Base-by-base conservation (phyloP, 148 eudicot species). In the Selenicereus undatus region DNA sequence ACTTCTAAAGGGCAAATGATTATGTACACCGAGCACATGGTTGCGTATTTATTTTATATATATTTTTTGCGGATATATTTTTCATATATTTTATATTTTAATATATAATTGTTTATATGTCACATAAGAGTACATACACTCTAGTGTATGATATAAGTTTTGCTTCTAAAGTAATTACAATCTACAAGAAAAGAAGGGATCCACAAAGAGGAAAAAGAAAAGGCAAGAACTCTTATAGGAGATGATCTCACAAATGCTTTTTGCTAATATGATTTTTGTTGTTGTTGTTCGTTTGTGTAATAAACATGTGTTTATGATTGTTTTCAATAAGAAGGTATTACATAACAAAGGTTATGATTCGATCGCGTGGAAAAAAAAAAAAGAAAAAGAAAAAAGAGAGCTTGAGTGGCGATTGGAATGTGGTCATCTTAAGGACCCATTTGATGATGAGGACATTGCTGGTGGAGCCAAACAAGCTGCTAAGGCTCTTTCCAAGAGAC, bases 401-500 rank as follows among this genome's bases (percentile, higher is more conserved):
- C 0, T 8, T 56, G 22, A 68, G 75, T 27, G 7, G 43, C 76
- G 2, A 42, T 11, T 36, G 74, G 26, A 21, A 64, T 17, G 1
- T 74, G 66, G 85, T 78, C 78, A 89, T 21, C 68, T 14, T 1
- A 87, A 86, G 27, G 93, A 90, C 17, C 20, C 64, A 12, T 86
- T 85, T 6, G 90, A 74, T 1, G 87, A 80, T 0, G 90, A 72
- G 1, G 90, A 90, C 76, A 86, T 36, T 3, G 83, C 81, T 13
- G 68, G 68, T 10, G 85, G 82, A 45, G 84, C 87, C 85, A 83
- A 83, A 75, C 93, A 90, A 56, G 87, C 87, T 12, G 86, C 82
- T 85, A 90, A 79, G n/a, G 97, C 97, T 65, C 86, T 82, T 39
- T 91, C 96, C 45, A 95, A 88, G 70, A 85, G 82, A 72, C 82